phyloP scores from a whole-genome alignment of 2,329 filamentous ascomycete species.

The Aspergillus viridinutans region DNA sequence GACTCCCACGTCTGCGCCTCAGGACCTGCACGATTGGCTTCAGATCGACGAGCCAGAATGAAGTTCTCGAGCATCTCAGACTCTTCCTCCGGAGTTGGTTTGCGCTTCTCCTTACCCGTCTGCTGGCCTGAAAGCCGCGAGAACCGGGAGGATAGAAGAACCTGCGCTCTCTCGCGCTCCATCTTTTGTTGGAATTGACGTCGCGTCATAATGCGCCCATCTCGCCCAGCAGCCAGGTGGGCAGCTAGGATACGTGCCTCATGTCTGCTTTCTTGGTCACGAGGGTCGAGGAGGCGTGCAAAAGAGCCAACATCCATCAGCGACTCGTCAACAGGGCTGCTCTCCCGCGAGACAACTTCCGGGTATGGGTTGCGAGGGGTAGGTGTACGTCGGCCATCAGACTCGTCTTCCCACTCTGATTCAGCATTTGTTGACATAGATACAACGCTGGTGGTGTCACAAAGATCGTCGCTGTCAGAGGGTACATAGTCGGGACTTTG shows the following conservation, averaged over 20 bases:
- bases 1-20: constrained; percentile 55
- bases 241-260: constrained; percentile 78
- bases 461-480: constrained; percentile 45
- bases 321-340: constrained; percentile 57
- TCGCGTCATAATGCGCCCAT: constrained; percentile 70
- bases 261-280: constrained; percentile 69
- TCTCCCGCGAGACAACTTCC: constrained; percentile 41
- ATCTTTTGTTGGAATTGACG: constrained; percentile 67
- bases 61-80: constrained; percentile 56
- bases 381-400: constrained; percentile 61
- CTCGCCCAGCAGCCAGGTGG: constrained; percentile 59
- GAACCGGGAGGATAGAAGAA: constrained; percentile 54
- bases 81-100: constrained; percentile 50
- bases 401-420: constrained; percentile 47
- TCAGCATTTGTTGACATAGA: constrained; percentile 57
- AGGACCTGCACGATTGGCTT: constrained; percentile 15
- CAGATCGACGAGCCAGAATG: constrained; percentile 51
- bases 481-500: constrained; percentile 73
- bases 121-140: constrained; percentile 21
- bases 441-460: constrained; percentile 71
- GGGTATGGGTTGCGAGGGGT: constrained; percentile 61
- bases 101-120: constrained; percentile 19
- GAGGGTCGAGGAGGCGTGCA: constrained; percentile 76
- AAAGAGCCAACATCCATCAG: constrained; percentile 65
- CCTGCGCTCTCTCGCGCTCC: constrained; percentile 64